Conservation (phyloP, 2,329 filamentous ascomycete species). For the Aspergillus quadricinctus region DNA sequence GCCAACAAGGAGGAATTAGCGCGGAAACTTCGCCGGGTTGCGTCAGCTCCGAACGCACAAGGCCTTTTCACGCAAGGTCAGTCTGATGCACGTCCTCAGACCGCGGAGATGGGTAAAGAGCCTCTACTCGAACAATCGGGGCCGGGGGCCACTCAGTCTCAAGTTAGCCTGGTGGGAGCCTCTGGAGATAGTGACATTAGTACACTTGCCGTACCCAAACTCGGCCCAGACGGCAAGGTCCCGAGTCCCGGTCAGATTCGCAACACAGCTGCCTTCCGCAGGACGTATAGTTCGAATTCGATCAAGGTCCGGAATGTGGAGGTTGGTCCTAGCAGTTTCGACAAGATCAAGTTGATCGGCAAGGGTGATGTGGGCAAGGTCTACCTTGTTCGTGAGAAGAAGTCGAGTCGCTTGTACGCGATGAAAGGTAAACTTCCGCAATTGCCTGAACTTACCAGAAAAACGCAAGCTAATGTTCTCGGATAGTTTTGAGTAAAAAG, state of each 20-base stretch:
- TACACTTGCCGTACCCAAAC: slow-evolving; percentile 27
- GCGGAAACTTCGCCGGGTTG: slow-evolving; percentile 85
- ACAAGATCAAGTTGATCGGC: slow-evolving; percentile 99
- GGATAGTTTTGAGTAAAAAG: slow-evolving; percentile 90
- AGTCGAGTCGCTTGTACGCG: slow-evolving; percentile 88
- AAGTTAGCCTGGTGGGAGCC: slow-evolving; percentile 53
- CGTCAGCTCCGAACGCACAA: slow-evolving; percentile 94
- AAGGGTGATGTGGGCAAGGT: slow-evolving; percentile 99
- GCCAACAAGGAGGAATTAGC: slow-evolving; percentile 92
- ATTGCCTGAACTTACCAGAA: background rate
- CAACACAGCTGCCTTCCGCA: slow-evolving; percentile 70
- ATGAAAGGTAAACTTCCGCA: slow-evolving; percentile 76
- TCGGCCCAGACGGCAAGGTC: slow-evolving; percentile 57
- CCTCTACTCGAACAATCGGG: slow-evolving; percentile 61
- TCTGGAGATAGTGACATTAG: slow-evolving; percentile 24
- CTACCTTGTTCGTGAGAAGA: slow-evolving; percentile 96
- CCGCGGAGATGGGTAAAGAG: slow-evolving; percentile 82
- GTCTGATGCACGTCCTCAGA: slow-evolving; percentile 67
- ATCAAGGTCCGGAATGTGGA: slow-evolving; percentile 98
- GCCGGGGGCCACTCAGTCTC: slow-evolving; percentile 48
- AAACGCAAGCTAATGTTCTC: slow-evolving; percentile 31
- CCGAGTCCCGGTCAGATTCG: slow-evolving; percentile 63
- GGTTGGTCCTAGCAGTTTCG: slow-evolving; percentile 90
- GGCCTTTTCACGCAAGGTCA: slow-evolving; percentile 70
- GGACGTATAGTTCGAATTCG: slow-evolving; percentile 98